Base-by-base conservation (phyloP, 306 rosid species). In the Acacia acuminata region DNA sequence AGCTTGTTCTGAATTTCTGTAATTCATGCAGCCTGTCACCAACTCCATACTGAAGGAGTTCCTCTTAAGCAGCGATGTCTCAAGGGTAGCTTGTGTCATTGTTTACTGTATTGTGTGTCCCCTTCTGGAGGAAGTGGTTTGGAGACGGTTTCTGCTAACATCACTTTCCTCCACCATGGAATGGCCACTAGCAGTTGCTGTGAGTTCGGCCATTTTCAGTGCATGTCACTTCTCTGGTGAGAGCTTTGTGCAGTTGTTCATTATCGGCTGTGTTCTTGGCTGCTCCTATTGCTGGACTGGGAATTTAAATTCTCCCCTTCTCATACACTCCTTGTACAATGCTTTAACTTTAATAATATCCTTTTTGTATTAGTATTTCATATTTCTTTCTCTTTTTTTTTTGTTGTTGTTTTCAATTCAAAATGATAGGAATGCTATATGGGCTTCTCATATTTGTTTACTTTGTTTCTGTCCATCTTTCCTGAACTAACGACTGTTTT, bases 251-350 rank as follows among this genome's bases (percentile, higher is more conserved):
- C 97, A 93, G 72, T 69, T 94, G 79, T 89, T 91, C 92, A 76
- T 90, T 84, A 80, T 94, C 76, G 97, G 98, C 10, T 89, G 85
- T 79, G 88, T 89, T 50, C 93, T 94, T 78, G 98, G 97, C 76
- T 89, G 84, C 87, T 89, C 92, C 1, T 90, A 91, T 71, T 88
- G 89, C 85, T 94, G 97, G 97, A 89, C 91, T 55, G 94, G 91
- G 56, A 89, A 90, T 82, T 88, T 94, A 78, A 76, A 78, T 27
- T 89, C 93, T 47, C 84, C 97, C 42, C 70, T 93, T 75, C 76
- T 82, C 80, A 86, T 91, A 67, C 98, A 94, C 77, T 94, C 95
- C 60, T 67, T 93, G 77, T 94, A 94, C 88, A 94, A 93, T 81
- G 92, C 93, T 58, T 50, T 94, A 82, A 90, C 92, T 72, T 73